Evolutionary conservation across 352 stramenopile species (phyloP), one percentile per base, ranked within the genome.

Genomic region (Globisporangium takayamanum): DNA sequence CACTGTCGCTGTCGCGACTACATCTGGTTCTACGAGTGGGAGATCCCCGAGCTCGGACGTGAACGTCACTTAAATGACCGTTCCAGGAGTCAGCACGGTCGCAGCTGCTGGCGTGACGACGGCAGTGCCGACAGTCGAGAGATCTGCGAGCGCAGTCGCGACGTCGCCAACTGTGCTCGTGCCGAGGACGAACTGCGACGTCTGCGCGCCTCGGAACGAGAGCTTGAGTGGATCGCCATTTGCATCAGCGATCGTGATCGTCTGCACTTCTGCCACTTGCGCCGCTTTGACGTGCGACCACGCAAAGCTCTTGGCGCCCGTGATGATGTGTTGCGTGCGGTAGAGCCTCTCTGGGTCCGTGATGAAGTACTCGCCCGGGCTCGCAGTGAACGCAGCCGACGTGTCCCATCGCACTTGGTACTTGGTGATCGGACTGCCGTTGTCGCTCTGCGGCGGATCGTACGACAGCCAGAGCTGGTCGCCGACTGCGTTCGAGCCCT

Each of bases 401-500:
- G 76, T 87, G 64, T 89, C 83, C 83, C 83, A 92, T 0, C 73
- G 70, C 4, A 90, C 74, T 20, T 73, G 64, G 48, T 89, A 89
- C 46, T 79, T 85, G 3, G 69, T 74, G 44, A 90, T 85, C 2
- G 80, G 78, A 56, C 65, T 82, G 25, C 83, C 83, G 45, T 84
- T 84, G 63, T 92, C 78, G 0, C 64, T 80, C 56, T 55, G 51
- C 2, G 83, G 80, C 15, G 80, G 76, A 33, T 90, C 74, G 39
- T 88, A 93, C 1, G 79, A 93, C 1, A 93, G 55, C 80, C 80
- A 91, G 11, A 93, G 66, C 59, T 87, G 79, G 39, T 88, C 68
- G 0, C 80, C 83, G 0, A 88, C 77, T 3, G 80, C 80, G 30
- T 86, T 87, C 0, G 83, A 89, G 3, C 84, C 84, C 52, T 89